Conservation (phyloP, 83 land plant genomes). For the Diphasiastrum complanatum region DNA sequence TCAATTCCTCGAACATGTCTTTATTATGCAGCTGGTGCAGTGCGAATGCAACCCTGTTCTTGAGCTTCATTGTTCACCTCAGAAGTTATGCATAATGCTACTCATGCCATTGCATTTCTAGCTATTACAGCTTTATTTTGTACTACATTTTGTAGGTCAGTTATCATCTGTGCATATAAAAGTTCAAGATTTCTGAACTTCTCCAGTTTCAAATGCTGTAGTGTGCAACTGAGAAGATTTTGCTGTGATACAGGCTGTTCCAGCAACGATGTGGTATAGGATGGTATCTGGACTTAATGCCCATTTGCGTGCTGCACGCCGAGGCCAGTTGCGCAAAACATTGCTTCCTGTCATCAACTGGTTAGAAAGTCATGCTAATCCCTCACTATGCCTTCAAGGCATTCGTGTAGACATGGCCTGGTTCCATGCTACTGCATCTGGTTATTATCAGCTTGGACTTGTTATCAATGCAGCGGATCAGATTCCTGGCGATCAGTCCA, state of each 20-base stretch:
- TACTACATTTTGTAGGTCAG: background rate
- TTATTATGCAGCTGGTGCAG: too few species aligned
- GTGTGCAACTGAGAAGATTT: background rate
- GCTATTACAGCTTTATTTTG: too few species aligned
- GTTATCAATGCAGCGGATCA: constrained; percentile 40
- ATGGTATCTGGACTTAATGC: constrained; percentile 94
- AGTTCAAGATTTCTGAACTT: background rate
- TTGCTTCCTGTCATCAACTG: constrained; percentile 64
- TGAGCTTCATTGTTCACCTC: background rate
- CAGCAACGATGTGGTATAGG: constrained; percentile 89
- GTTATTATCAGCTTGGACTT: constrained; percentile 76
- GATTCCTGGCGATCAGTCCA: constrained; percentile 1
- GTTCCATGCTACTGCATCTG: constrained; percentile 71
- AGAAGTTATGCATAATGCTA: background rate
- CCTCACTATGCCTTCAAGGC: constrained; percentile 50
- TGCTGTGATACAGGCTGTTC: constrained; percentile 57
- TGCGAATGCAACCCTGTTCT: background rate
- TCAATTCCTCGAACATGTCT: too few species aligned
- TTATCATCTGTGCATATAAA: too few species aligned
- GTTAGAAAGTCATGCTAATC: constrained; percentile 80
- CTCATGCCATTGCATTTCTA: background rate
- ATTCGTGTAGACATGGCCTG: constrained; percentile 64
- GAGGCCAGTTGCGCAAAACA: constrained; percentile 46
- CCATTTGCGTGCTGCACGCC: constrained; percentile 62
- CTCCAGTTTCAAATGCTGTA: background rate